Evolutionary conservation across 1,284 basidiomycete genomes (phyloP).

Genomic region (Singerocomus inundabilis): DNA sequence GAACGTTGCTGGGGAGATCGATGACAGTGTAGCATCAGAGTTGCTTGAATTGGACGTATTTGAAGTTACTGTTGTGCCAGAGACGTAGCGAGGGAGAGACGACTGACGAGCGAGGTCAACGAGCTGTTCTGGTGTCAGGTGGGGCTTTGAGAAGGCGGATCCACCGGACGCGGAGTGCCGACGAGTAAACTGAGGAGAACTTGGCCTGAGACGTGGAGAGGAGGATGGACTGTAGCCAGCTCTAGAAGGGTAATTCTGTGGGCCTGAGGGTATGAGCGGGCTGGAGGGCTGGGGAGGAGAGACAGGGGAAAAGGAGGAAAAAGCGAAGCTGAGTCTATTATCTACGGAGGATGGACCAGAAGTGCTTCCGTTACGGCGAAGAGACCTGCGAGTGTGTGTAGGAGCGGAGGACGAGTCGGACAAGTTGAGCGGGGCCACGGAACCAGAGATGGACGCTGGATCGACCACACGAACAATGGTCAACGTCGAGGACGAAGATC

Average conservation of each 20-base stretch:
- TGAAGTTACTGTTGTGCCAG: constrained; percentile 21
- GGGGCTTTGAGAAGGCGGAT: constrained; percentile 38
- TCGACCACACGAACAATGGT: constrained; percentile 67
- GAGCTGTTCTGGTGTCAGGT: constrained; percentile 64
- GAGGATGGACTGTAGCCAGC: constrained; percentile 34
- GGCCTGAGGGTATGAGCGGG: constrained; percentile 9
- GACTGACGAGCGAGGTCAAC: constrained; percentile 63
- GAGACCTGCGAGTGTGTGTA: constrained; percentile 21
- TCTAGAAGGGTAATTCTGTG: constrained; percentile 16
- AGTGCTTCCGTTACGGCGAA: constrained; percentile 31
- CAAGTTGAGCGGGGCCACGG: constrained; percentile 18
- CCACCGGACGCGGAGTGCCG: constrained; percentile 30
- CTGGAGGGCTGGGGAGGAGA: constrained; percentile 19
- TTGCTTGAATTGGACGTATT: constrained; percentile 19
- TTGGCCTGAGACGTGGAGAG: constrained; percentile 47
- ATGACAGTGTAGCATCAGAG: not conserved
- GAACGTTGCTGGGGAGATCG: constrained; percentile 51
- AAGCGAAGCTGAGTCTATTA: constrained; percentile 63
- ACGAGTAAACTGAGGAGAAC: constrained; percentile 41
- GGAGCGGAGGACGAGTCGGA: constrained; percentile 35
- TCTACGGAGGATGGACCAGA: constrained; percentile 31
- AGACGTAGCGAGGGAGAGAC: constrained; percentile 43
- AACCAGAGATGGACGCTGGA: constrained; percentile 8
- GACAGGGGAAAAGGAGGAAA: constrained; percentile 52
- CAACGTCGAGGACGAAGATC: constrained; percentile 60